Conservation (phyloP, 768 basidiomycete genomes). For the Cyclocybe cylindracea region DNA sequence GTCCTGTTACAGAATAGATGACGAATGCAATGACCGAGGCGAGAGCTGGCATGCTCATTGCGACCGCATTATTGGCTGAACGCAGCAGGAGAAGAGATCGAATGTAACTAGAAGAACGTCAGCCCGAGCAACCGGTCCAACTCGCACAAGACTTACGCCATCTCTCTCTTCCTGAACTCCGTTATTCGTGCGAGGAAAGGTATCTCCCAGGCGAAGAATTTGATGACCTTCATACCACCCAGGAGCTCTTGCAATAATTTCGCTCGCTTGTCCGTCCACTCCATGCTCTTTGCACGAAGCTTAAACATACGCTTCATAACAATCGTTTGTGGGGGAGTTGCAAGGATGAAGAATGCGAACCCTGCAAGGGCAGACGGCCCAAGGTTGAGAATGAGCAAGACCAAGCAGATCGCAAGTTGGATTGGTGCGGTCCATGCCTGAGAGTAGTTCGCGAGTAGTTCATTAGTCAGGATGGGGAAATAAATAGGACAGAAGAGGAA, state of each 20-base stretch:
- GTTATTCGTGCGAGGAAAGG: conserved; percentile 79
- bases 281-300: conserved; percentile 74
- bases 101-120: conserved; percentile 46
- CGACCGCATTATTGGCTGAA: conserved; percentile 66
- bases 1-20: conserved; percentile 74
- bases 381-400: conserved; percentile 72
- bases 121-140: background rate
- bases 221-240: conserved; percentile 89
- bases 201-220: conserved; percentile 86
- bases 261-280: conserved; percentile 88
- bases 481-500: background rate
- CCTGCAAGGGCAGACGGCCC: conserved; percentile 62
- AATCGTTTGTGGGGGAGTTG: conserved; percentile 70
- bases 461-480: background rate
- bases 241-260: conserved; percentile 89
- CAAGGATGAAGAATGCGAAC: conserved; percentile 62
- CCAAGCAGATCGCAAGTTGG: conserved; percentile 75
- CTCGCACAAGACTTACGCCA: conserved; percentile 44
- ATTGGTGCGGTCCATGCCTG: conserved; percentile 74
- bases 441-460: conserved; percentile 1
- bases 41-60: conserved; percentile 71
- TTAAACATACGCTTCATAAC: conserved; percentile 75
- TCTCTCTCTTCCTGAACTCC: conserved; percentile 70
- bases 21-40: conserved; percentile 80
- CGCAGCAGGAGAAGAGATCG: conserved; percentile 68